Evolutionary conservation across 2,329 filamentous ascomycete species (phyloP), one percentile per base, ranked within the genome.

Genomic region (Pyricularia sp.): DNA sequence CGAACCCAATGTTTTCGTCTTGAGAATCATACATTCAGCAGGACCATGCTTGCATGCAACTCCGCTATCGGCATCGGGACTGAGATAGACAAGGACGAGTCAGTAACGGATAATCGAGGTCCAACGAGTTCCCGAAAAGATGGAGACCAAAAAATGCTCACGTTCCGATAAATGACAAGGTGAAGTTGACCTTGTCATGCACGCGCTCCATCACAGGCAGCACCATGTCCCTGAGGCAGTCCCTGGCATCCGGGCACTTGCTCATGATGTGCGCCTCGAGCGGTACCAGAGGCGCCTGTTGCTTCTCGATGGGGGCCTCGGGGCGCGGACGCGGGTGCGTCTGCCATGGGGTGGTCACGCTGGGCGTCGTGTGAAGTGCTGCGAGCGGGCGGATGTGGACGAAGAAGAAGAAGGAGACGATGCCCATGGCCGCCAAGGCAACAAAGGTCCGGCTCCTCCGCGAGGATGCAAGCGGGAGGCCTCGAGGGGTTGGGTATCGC

Each of bases 231-330:
- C 88, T 87, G 25, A 99, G 83, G 75, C 94, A 97, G 76, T 92
- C 90, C 78, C 85, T 86, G 2, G 95, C 93, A 79, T 99, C 95
- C 0, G 94, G 94, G 75, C 95, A 99, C 84, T 98, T 97, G 81
- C 89, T 92, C 90, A 98, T 99, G 74, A 98, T 95, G 78, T 98
- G 94, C 69, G 93, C 92, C 78, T 99, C 95, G 2, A 99, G 80
- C 4, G 93, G 91, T 4, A 98, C 90, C 69, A 83, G 79, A 42
- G 64, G 20, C 23, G 23, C 30, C 65, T 55, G 65, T 9, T 66
- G 65, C 42, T 67, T 26, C 11, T 20, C 23, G 42, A 12, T n/a
- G 10, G 23, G 11, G 3, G 25, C 11, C 17, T 58, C 50, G 58
- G 68, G 68, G 11, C 61, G 67, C 67, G 70, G 59, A 20, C 25